Percentiles rank a stretch among this genome's conserved stretches.
phyloP scores from a whole-genome alignment of 1,284 basidiomycete genomes.

The Phlebopus sp. region DNA sequence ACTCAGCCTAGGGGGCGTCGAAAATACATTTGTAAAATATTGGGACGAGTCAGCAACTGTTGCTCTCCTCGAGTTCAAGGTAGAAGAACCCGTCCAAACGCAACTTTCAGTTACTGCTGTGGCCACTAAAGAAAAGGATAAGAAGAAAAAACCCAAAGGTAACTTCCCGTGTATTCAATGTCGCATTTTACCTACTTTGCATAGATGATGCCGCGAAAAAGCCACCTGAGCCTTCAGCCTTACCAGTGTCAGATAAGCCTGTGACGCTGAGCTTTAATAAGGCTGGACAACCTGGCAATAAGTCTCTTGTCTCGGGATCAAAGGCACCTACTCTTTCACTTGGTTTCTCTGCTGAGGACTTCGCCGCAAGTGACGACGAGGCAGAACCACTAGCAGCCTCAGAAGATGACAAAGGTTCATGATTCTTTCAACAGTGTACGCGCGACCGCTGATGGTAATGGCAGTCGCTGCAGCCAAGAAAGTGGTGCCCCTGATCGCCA shows the following conservation, averaged over 20 bases:
- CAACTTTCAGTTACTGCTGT: conserved; percentile 24
- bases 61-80: conserved; percentile 74
- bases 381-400: conserved; percentile 26
- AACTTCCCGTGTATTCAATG: conserved; percentile 10
- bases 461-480: conserved; percentile 65
- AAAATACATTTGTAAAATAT: conserved; percentile 72
- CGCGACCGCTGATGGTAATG: conserved; percentile 25
- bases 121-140: conserved; percentile 52
- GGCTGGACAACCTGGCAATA: conserved; percentile 41
- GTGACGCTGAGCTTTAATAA: conserved; percentile 73
- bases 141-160: conserved; percentile 64
- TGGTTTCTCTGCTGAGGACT: conserved; percentile 51
- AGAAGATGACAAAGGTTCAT: conserved; percentile 59
- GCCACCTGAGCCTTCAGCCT: conserved; percentile 40
- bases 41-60: conserved; percentile 79
- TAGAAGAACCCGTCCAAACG: conserved; percentile 56
- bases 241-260: conserved; percentile 74
- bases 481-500: conserved; percentile 80
- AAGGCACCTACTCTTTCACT: conserved; percentile 42
- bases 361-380: conserved; percentile 41
- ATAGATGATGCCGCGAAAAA: conserved; percentile 29
- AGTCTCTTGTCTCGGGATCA: conserved; percentile 28
- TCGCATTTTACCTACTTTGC: conserved; percentile 4
- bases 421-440: conserved; percentile 14
- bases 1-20: conserved; percentile 61